Percentiles rank a stretch among this genome's conserved stretches.
phyloP scores from a whole-genome alignment of 257 asterid genomes.

The Penstemon eatonii region DNA sequence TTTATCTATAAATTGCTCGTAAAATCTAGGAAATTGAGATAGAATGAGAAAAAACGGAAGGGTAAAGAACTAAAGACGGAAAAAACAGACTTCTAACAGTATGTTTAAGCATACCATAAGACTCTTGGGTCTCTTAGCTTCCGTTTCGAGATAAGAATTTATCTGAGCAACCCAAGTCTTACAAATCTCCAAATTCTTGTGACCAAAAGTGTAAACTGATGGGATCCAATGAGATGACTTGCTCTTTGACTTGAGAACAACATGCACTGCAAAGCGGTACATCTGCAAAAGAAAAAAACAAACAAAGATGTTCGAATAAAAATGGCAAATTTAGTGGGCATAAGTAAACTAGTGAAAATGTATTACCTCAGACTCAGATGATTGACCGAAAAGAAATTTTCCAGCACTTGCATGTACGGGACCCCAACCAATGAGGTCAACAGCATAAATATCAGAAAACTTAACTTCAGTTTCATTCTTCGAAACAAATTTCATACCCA shows the following conservation, averaged over 20 bases:
- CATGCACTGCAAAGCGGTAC: conserved; percentile 73
- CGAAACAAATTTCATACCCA: conserved; percentile 42
- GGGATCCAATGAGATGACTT: conserved; percentile 60
- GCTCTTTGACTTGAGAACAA: conserved; percentile 63
- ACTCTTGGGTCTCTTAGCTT: conserved; percentile 66
- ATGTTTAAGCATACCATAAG: conserved; percentile 67
- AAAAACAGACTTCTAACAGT: background rate
- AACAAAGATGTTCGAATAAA: conserved; percentile 9
- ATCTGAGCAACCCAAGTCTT: conserved; percentile 68
- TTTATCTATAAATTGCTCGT: too few species aligned
- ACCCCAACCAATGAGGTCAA: conserved; percentile 65
- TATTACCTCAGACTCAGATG: conserved; percentile 77
- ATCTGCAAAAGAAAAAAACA: conserved; percentile 55
- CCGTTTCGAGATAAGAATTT: conserved; percentile 42
- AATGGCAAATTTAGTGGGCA: conserved; percentile 16
- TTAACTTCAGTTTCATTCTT: conserved; percentile 43
- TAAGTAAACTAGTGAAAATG: conserved; percentile 15
- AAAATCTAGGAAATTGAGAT: too few species aligned
- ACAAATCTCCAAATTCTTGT: conserved; percentile 60
- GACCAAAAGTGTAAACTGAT: conserved; percentile 71
- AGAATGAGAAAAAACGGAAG: too few species aligned
- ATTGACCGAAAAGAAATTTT: conserved; percentile 48
- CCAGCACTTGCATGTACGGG: conserved; percentile 46
- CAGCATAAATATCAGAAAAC: conserved; percentile 71
- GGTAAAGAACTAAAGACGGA: too few species aligned